A percentile compares a stretch with the other conserved stretches of the same genome.
These are phyloP conservation scores for Pyricularia grisea DNA, from an alignment of 2,329 filamentous ascomycete species.

Conservation along the genomic window DNA sequence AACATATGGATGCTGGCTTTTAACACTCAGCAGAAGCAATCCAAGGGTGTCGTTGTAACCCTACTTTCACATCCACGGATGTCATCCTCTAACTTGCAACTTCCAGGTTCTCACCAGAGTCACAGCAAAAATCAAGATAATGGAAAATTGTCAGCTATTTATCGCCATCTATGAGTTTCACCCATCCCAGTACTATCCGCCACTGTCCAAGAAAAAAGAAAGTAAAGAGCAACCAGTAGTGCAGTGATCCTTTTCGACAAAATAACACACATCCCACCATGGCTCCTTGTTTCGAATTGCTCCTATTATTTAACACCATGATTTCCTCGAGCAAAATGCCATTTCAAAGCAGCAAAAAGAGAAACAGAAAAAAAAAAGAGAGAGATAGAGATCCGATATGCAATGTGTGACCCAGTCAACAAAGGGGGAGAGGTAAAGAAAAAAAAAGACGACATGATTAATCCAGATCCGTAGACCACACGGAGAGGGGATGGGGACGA, in stretches of 20 bases:
- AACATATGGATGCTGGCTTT: too few species aligned
- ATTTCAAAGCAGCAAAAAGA: neutral
- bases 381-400: neutral
- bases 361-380: too few species aligned
- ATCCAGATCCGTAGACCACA: neutral
- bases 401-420: neutral
- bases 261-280: neutral
- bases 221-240: neutral
- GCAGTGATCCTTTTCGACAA: constrained; percentile 3
- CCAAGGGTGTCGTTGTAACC: too few species aligned
- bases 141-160: neutral
- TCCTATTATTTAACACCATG: neutral
- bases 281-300: neutral
- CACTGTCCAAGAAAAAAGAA: neutral
- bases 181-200: neutral
- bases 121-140: neutral
- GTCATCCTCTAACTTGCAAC: neutral
- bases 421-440: neutral
- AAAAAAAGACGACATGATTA: neutral
- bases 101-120: neutral
- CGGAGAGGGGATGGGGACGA: neutral
- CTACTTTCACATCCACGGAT: too few species aligned
- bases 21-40: too few species aligned
- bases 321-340: neutral
- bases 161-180: neutral